Evolutionary conservation across 1,284 basidiomycete species (phyloP).

Genomic region (Pisolithus thermaeus): DNA sequence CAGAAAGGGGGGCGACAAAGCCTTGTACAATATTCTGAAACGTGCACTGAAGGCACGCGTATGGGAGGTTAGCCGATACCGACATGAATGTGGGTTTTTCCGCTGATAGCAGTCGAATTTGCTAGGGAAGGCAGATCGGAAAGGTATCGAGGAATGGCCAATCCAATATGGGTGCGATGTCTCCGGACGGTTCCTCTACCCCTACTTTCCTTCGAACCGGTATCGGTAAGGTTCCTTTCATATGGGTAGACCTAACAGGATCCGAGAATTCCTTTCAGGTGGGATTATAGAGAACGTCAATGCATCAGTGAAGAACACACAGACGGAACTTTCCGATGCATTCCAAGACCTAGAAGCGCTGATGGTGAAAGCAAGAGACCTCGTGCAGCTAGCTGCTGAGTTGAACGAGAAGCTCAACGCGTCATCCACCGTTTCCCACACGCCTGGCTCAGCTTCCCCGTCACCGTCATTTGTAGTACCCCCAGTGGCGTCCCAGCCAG

Average conservation of each 20-base stretch:
- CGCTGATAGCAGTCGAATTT: slow-evolving; percentile 8
- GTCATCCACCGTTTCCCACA: slow-evolving; percentile 34
- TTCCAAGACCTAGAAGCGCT: slow-evolving; percentile 88
- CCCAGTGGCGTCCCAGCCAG: slow-evolving; percentile 10
- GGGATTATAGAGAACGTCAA: slow-evolving; percentile 75
- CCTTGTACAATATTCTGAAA: slow-evolving; percentile 81
- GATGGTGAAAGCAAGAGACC: slow-evolving; percentile 89
- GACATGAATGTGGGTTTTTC: neutral
- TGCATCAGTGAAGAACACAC: slow-evolving; percentile 57
- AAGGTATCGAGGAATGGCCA: slow-evolving; percentile 17
- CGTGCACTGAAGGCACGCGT: slow-evolving; percentile 70
- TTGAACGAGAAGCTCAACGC: slow-evolving; percentile 80
- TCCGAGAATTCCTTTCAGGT: slow-evolving; percentile 40
- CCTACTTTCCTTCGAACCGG: slow-evolving; percentile 20
- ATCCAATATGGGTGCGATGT: slow-evolving; percentile 15
- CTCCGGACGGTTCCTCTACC: slow-evolving; percentile 14
- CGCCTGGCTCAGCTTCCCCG: slow-evolving; percentile 1
- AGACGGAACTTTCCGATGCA: slow-evolving; percentile 71
- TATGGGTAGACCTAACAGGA: neutral
- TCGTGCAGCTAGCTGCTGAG: slow-evolving; percentile 86
- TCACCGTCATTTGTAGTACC: slow-evolving; percentile 9
- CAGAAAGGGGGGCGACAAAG: slow-evolving; percentile 83
- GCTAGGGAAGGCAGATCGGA: slow-evolving; percentile 24
- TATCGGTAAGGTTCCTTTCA: slow-evolving; percentile 18
- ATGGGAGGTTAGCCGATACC: slow-evolving; percentile 62